Conservation (phyloP, 352 stramenopile genomes). For the Peronospora belbahrii region DNA sequence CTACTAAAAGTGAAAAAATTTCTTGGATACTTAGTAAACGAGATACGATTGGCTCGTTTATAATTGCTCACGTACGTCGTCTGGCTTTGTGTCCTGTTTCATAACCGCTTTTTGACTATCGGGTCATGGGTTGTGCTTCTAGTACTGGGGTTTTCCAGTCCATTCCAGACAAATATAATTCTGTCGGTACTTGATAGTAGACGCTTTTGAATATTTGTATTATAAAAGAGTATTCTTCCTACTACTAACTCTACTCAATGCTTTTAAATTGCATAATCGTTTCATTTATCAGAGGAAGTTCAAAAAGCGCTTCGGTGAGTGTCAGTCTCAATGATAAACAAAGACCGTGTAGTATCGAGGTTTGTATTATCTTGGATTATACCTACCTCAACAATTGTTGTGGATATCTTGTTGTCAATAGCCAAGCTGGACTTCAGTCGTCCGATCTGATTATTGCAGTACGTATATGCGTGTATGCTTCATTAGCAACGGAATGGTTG, state of each 20-base stretch:
- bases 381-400: too few relatives aligned
- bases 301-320: conserved; percentile 33
- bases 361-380: too few relatives aligned
- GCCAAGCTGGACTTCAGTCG: conserved; percentile 51
- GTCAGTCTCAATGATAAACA: background rate
- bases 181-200: conserved; percentile 18
- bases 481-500: too few relatives aligned
- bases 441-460: conserved; percentile 57
- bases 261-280: background rate
- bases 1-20: too few relatives aligned
- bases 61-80: background rate
- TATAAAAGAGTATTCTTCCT: too few relatives aligned
- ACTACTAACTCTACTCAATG: too few relatives aligned
- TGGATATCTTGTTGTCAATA: conserved; percentile 6
- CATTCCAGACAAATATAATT: conserved; percentile 28
- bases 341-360: too few relatives aligned
- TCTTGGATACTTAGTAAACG: conserved; percentile 10
- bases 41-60: conserved; percentile 11
- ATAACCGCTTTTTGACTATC: background rate
- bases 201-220: too few relatives aligned
- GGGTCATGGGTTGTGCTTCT: conserved; percentile 23
- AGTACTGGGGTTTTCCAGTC: conserved; percentile 24
- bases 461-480: too few relatives aligned
- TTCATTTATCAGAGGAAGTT: conserved; percentile 32
- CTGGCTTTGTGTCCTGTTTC: background rate